Evolutionary conservation across 2,329 filamentous ascomycete species (phyloP), one percentile per base, ranked within the genome.

Genomic region (Ophiognomonia clavigignenti-juglandacearum): DNA sequence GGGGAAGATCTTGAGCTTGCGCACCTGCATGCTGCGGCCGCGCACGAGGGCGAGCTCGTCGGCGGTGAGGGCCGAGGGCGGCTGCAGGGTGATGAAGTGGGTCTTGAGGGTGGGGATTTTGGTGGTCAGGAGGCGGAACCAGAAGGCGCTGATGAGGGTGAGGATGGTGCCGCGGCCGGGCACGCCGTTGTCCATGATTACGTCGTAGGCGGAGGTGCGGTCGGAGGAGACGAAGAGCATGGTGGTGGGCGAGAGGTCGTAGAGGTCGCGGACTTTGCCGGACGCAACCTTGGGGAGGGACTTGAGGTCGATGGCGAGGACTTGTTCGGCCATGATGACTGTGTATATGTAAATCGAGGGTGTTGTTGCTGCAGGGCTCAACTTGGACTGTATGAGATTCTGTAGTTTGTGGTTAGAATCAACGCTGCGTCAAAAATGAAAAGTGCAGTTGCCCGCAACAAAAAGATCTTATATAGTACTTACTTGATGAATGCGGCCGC

Each of bases 191-290:
- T 79, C 71, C 75, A 95, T 83, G 57, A 95, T 82, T 57, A 95
- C 89, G 76, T 97, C 92, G 73, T 92, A 97, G 47, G 93, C 93
- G 20, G 89, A 96, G 64, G 96, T 93, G 56, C 93, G 85, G 70
- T 57, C 57, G 7, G 57, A 58, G 10, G 57, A 57, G 16, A 57
- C 61, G 37, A 64, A 56, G 35, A 65, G 52, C 40, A 64, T 55
- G 1, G 59, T 58, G 49, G 57, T 54, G 16, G 58, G 58, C 41
- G 61, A 58, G 26, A 59, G 50, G 19, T 54, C 48, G 45, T 56
- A 58, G 18, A 61, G 50, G 52, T 64, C 62, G 48, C 58, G 57
- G 39, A 60, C 58, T 53, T 60, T 60, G 49, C 58, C 64, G 38
- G 54, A 55, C 2, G 62, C 59, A 36, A 64, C 41, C 57, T 59